A percentile compares a stretch with the other conserved stretches of the same genome.
phyloP scores from a whole-genome alignment of 169 alveolate genomes.

The Cardiosporidium cionae region DNA sequence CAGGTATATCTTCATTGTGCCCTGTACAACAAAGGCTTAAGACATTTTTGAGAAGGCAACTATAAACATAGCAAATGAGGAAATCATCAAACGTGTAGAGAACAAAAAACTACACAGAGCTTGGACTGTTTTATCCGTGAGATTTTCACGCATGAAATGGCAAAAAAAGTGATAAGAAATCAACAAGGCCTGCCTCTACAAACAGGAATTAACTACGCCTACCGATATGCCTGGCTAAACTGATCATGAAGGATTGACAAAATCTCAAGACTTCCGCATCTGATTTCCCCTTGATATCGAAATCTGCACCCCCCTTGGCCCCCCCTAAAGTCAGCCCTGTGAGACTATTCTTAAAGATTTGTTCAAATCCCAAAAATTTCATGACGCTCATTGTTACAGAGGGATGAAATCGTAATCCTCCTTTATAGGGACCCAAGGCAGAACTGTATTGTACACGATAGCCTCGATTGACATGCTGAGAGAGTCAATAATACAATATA shows the following conservation, averaged over 20 bases:
- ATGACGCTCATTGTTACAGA: conserved; percentile 62
- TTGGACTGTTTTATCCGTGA: too few species aligned
- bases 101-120: too few species aligned
- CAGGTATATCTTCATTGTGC: conserved; percentile 61
- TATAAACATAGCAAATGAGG: too few species aligned
- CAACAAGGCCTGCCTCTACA: too few species aligned
- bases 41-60: too few species aligned
- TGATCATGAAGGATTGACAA: conserved; percentile 62
- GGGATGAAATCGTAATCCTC: conserved; percentile 72
- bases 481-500: too few species aligned
- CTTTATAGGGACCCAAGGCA: conserved; percentile 67
- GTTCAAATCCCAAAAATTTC: conserved; percentile 75
- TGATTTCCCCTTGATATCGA: conserved; percentile 72
- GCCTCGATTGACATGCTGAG: conserved; percentile 55
- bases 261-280: conserved; percentile 59
- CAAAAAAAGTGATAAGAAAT: too few species aligned
- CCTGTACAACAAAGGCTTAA: neutral
- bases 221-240: too few species aligned
- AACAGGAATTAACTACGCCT: too few species aligned
- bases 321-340: conserved; percentile 69
- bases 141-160: too few species aligned
- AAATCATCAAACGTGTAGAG: too few species aligned
- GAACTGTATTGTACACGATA: conserved; percentile 66
- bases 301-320: conserved; percentile 77
- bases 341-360: conserved; percentile 66